Evolutionary conservation across 208 protist genomes (phyloP).

Genomic region (Trypanosoma lewisi): DNA sequence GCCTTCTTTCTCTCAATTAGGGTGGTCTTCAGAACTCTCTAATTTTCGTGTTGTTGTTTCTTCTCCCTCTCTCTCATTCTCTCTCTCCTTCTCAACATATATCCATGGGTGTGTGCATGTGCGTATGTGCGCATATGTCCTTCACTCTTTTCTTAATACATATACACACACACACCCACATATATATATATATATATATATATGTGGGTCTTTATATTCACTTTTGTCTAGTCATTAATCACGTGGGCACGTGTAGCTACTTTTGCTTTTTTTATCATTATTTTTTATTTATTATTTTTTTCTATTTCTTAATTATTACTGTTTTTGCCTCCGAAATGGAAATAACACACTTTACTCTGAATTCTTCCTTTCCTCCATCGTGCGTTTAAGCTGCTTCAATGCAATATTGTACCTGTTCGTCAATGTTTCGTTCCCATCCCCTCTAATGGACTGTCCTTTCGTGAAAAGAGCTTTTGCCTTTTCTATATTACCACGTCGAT

Average conservation of each 20-base stretch:
- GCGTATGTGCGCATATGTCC: conserved; percentile 5
- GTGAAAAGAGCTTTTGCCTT: conserved; percentile 79
- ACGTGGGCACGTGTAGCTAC: no score
- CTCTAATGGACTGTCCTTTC: conserved; percentile 76
- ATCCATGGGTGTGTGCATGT: neutral
- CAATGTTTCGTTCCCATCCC: conserved; percentile 89
- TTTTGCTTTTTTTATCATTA: no score
- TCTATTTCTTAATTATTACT: no score
- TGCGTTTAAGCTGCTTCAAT: conserved; percentile 82
- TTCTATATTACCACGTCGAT: conserved; percentile 62
- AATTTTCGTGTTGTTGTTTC: no score
- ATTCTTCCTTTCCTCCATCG: conserved; percentile 36
- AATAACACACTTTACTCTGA: conserved; percentile 5
- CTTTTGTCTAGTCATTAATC: no score
- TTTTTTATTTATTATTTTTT: no score
- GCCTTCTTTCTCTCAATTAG: no score
- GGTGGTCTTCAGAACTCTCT: no score
- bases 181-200: no score
- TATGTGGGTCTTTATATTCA: no score
- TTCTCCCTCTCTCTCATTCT: no score
- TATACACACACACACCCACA: conserved; percentile 2
- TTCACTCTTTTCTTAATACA: neutral
- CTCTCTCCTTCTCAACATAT: conserved; percentile 1
- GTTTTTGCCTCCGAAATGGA: no score
- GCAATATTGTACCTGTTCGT: conserved; percentile 86